Conservation (phyloP, 2,329 filamentous ascomycete genomes). For the Colletotrichum limetticola region DNA sequence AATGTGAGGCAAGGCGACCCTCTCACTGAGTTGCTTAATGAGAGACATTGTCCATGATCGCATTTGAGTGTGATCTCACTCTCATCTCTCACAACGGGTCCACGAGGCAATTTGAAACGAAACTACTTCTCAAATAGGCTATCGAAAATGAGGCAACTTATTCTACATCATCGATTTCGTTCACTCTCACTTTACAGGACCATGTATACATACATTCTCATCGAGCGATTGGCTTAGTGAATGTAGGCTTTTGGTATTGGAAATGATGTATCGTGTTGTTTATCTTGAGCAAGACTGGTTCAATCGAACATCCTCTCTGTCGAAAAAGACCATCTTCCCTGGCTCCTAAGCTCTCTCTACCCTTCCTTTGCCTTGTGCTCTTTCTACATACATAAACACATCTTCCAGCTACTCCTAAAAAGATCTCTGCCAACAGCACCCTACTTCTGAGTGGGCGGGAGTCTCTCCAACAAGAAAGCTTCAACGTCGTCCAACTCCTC, state of each 20-base stretch:
- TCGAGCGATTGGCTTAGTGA: background rate
- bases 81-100: background rate
- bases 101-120: background rate
- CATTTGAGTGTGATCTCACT: background rate
- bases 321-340: background rate
- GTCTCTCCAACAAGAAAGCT: constrained; percentile 58
- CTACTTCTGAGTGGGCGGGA: constrained; percentile 52
- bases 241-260: background rate
- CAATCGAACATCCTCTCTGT: background rate
- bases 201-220: background rate
- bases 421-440: background rate
- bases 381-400: background rate
- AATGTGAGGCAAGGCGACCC: background rate
- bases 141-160: background rate
- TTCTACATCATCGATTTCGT: background rate
- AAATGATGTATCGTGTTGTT: background rate
- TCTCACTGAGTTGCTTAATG: no score
- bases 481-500: constrained; percentile 88
- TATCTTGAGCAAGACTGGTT: background rate
- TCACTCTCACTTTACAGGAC: background rate
- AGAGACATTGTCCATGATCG: background rate
- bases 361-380: background rate
- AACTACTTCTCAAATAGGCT: background rate
- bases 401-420: no score
- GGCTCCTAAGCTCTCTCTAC: background rate